Conservation (phyloP, 2,329 filamentous ascomycete species). For the Scleromitrula shiraiana region DNA sequence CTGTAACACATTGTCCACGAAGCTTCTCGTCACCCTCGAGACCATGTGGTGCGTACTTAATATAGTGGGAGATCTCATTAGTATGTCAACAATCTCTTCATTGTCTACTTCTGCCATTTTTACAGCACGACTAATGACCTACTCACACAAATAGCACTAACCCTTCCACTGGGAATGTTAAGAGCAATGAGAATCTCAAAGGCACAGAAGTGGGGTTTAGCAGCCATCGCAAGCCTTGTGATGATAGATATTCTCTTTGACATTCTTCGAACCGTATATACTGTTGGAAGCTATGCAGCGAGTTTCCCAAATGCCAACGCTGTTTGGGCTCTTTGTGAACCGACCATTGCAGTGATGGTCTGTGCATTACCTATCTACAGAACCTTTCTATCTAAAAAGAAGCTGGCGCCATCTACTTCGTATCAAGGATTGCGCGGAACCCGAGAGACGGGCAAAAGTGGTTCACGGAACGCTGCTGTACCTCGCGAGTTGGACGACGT, state of each 20-base stretch:
- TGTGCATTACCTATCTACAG: constrained; percentile 6
- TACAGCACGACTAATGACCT: no score
- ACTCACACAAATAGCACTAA: neutral
- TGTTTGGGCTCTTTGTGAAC: constrained; percentile 4
- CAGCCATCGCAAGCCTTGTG: neutral
- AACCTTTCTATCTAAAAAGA: constrained; percentile 2
- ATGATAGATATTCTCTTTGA: constrained; percentile 7
- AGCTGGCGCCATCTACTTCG: neutral
- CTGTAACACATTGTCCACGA: neutral
- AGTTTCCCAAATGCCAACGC: constrained; percentile 1
- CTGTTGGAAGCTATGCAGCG: neutral
- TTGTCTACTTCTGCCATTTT: no score
- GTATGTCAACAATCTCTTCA: neutral
- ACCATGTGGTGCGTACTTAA: constrained; percentile 7
- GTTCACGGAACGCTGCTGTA: neutral
- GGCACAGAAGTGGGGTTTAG: neutral
- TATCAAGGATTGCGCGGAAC: neutral
- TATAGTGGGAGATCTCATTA: neutral
- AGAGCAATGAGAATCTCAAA: neutral
- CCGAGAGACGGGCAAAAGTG: neutral
- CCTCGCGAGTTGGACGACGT: constrained; percentile 51
- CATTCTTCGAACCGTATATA: constrained; percentile 5
- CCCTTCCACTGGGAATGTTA: constrained; percentile 1
- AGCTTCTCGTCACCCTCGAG: neutral
- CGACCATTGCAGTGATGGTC: constrained; percentile 6